Percentiles rank a stretch among this genome's conserved stretches.
phyloP scores from a whole-genome alignment of 805 yeast species.

The Yamadazyma takamatsuzukensis region DNA sequence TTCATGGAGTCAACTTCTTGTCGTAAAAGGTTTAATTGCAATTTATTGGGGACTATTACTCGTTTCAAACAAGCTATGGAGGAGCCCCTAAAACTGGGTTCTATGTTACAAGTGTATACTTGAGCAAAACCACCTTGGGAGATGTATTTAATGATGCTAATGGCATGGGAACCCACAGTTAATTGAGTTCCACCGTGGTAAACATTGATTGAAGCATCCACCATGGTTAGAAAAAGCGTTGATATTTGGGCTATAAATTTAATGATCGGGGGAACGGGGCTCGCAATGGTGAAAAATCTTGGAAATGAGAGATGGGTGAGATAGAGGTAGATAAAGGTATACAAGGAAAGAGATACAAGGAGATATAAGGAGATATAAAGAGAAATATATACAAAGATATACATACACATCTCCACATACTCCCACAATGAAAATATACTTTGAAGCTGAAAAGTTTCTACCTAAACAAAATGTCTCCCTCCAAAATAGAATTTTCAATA shows the following conservation, averaged over 20 bases:
- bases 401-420: too few species aligned
- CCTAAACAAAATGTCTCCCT: too few species aligned
- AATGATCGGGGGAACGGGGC: too few species aligned
- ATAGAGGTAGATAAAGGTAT: too few species aligned
- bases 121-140: slow-evolving; percentile 96
- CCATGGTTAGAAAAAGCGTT: too few species aligned
- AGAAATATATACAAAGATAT: too few species aligned
- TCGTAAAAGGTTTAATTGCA: slow-evolving; percentile 72
- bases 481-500: slow-evolving; percentile 37
- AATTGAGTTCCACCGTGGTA: slow-evolving; percentile 74
- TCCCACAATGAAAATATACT: slow-evolving; percentile 39
- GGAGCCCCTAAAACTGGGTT: slow-evolving; percentile 48
- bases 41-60: slow-evolving; percentile 92
- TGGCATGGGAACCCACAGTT: slow-evolving; percentile 80
- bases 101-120: slow-evolving; percentile 75
- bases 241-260: too few species aligned
- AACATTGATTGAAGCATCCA: slow-evolving; percentile 58
- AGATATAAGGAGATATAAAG: too few species aligned
- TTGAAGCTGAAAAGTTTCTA: slow-evolving; percentile 41
- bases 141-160: slow-evolving; percentile 64
- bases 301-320: too few species aligned
- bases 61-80: slow-evolving; percentile 80
- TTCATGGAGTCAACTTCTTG: slow-evolving; percentile 99
- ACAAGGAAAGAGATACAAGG: too few species aligned
- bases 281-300: too few species aligned